These are phyloP conservation scores for Fusarium drepaniforme DNA, from an alignment of 2,329 filamentous ascomycete species.

Conservation along the genomic window DNA sequence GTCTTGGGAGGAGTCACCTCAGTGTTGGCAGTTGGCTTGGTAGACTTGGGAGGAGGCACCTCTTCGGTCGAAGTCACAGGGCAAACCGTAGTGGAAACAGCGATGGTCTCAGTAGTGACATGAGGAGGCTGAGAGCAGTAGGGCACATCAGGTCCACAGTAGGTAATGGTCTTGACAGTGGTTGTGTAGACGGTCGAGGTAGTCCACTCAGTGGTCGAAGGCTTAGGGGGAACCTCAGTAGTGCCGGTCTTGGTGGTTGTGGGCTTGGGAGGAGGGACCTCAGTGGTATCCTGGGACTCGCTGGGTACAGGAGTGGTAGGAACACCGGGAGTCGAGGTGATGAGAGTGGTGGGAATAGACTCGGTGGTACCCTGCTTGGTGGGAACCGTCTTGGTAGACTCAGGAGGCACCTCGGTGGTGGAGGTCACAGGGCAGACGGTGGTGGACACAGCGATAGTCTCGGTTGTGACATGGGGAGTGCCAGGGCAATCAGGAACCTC, in stretches of 20 bases:
- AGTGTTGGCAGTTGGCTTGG: slow-evolving; percentile 27
- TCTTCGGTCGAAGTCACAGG: slow-evolving; percentile 14
- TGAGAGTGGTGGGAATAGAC: slow-evolving; percentile 9
- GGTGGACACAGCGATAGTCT: slow-evolving; percentile 41
- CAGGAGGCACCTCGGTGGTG: background rate
- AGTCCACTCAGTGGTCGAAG: slow-evolving; percentile 2
- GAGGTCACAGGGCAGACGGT: slow-evolving; percentile 40
- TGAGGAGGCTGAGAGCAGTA: slow-evolving; percentile 11
- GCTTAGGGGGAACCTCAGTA: background rate
- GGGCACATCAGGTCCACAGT: slow-evolving; percentile 4
- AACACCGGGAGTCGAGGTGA: background rate
- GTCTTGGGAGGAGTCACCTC: slow-evolving; percentile 12
- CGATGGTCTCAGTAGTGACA: slow-evolving; percentile 16
- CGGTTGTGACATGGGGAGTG: slow-evolving; percentile 28
- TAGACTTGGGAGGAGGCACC: background rate
- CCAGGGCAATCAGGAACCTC: slow-evolving; percentile 36
- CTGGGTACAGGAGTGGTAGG: background rate
- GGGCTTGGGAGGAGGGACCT: slow-evolving; percentile 14
- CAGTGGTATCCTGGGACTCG: slow-evolving; percentile 3
- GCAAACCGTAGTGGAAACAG: slow-evolving; percentile 12
- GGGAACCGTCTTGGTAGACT: background rate
- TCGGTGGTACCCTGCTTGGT: background rate
- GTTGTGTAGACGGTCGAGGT: slow-evolving; percentile 22
- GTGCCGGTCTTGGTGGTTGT: slow-evolving; percentile 12
- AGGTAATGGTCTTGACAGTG: slow-evolving; percentile 7